Percentiles rank a stretch among this genome's conserved stretches.
These are phyloP conservation scores for Scutellaria minor DNA, from an alignment of 257 asterid genomes.

Conservation along the genomic window DNA sequence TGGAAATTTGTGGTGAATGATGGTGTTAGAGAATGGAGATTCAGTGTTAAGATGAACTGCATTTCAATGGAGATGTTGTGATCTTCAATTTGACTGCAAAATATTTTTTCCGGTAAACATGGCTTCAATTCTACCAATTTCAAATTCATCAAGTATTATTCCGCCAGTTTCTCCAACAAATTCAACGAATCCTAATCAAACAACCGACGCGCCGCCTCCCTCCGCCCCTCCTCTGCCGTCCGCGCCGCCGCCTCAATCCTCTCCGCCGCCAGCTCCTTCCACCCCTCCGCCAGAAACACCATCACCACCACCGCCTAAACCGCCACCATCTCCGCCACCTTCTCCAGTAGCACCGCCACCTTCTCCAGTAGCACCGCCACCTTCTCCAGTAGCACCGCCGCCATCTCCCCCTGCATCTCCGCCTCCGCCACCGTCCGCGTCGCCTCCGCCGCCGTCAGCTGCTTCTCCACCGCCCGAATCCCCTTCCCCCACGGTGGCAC, in stretches of 20 bases:
- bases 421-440: slow-evolving; percentile 37
- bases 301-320: slow-evolving; percentile 39
- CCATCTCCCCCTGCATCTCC: slow-evolving; percentile 45
- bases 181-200: slow-evolving; percentile 30
- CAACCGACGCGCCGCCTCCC: slow-evolving; percentile 26
- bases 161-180: slow-evolving; percentile 47
- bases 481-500: slow-evolving; percentile 48
- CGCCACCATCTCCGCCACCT: slow-evolving; percentile 55
- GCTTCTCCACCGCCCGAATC: slow-evolving; percentile 49
- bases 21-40: slow-evolving; percentile 23
- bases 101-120: slow-evolving; percentile 28
- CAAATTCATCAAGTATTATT: slow-evolving; percentile 40
- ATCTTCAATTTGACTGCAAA: slow-evolving; percentile 29
- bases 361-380: slow-evolving; percentile 34
- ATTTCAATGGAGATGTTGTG: slow-evolving; percentile 36
- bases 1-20: slow-evolving; percentile 24
- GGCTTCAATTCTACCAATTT: slow-evolving; percentile 53
- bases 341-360: slow-evolving; percentile 24
- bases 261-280: slow-evolving; percentile 42
- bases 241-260: slow-evolving; percentile 38
- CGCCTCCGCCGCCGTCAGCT: slow-evolving; percentile 42
- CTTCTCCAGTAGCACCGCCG: slow-evolving; percentile 41
- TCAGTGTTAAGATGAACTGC: slow-evolving; percentile 22
- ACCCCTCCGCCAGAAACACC: slow-evolving; percentile 35
- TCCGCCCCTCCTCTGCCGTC: slow-evolving; percentile 34